Evolutionary conservation across 2,329 filamentous ascomycete genomes (phyloP), one percentile per base, ranked within the genome.

Genomic region (Talaromyces sp.): DNA sequence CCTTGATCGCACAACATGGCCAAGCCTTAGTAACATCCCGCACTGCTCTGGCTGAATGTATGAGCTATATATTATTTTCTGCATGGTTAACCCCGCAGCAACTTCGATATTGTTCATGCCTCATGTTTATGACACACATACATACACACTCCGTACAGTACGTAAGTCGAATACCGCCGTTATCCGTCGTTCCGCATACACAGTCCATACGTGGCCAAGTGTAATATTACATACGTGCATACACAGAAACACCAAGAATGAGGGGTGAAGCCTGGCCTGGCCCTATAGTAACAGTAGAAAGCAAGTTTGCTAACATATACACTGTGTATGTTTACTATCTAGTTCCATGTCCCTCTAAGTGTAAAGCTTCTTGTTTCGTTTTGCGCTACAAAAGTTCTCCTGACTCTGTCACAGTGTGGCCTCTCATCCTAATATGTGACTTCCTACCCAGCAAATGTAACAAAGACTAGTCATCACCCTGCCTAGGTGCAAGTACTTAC

Each of bases 181-280:
- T 62, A 54, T 54, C 60, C 60, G 45, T 43, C 25, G 35, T 37
- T 50, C 59, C 45, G 59, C 47, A 61, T 61, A 52, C 59, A 35
- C 22, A 31, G 17, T 35, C 50, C 50, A 31, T 54, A 54, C 50
- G 19, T 19, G 31, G 49, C 10, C 10, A 15, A n/a, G 25, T 52
- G 49, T 52, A 52, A 52, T 52, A 31, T 52, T 52, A 52, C 27
- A 31, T 31, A 31, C 49, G 6, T 54, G 50, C 50, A 54, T 54
- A 22, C 50, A 35, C 50, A 35, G 31, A 19, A 37, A 35, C 50
- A 54, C 17, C 50, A 33, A 54, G 31, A 54, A 54, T 37, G 50
- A 52, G 49, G 49, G 49, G 27, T 31, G 49, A 33, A 31, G 25
- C 25, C 50, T 22, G 9, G 54, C 11, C 54, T 19, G 52, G 19